Evolutionary conservation across 345 rosid genomes (phyloP), one percentile per base, ranked within the genome.

Genomic region (Eucalyptus curtisii): DNA sequence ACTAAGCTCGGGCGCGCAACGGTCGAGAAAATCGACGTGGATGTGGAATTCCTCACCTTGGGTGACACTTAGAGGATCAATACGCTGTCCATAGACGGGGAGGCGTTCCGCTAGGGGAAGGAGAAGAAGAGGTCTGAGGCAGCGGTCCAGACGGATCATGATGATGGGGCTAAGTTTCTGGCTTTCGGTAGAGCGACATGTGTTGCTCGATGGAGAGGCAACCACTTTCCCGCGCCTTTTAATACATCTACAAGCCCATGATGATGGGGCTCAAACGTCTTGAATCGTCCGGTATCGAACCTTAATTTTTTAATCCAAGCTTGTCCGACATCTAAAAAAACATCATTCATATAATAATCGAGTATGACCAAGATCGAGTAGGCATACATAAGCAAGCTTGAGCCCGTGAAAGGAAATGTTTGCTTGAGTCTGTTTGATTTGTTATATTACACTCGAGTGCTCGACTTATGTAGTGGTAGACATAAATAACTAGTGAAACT

Each of bases 381-480:
- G 7, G 7, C 17, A 5, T 5, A 49, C 50, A 49, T 49, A 49
- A 49, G 50, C 7, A 5, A 49, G 50, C 17, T 49, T 49, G 50
- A 49, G 50, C 3, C 50, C 50, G 17, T 49, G 50, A 49, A 49
- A 49, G 16, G 0, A 49, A 49, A 49, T 49, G 50, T 13, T 49
- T 5, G 16, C 16, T 49, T 1, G 7, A 49, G 7, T 15, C 7
- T 0, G 3, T 19, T 49, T 49, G 52, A 49, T 49, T 49, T 49
- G 52, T 49, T 1, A 49, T 49, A 49, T 49, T 1, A 49, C 6
- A 1, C 3, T 49, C 1, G 7, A 13, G 3, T 2, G 17, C 7
- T 14, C 15, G 1, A 49, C 17, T 49, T 49, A 49, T 3, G 0
- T 14, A 49, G 7, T 49, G 0, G 0, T 49, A 49, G 19, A 14